Conservation (phyloP, 2,329 filamentous ascomycete species). For the Lecanosticta acicola region DNA sequence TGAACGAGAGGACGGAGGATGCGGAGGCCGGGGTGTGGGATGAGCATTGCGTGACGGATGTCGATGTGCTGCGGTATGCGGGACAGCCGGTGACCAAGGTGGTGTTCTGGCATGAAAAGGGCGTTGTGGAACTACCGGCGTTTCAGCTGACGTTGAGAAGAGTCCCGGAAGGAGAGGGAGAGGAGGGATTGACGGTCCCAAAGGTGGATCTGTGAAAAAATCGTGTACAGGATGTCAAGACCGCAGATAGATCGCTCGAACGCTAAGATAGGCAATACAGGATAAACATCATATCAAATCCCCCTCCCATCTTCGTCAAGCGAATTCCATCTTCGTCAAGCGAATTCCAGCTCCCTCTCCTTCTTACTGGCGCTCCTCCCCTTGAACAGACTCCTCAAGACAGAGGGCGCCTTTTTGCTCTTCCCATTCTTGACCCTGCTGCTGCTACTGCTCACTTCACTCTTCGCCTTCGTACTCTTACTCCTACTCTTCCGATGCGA, state of each 20-base stretch:
- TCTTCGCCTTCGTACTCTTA: slow-evolving; percentile 27
- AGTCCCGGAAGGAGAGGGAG: not conserved
- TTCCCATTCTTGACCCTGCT: slow-evolving; percentile 15
- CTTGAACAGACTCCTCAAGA: slow-evolving; percentile 40
- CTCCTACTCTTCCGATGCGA: slow-evolving; percentile 29
- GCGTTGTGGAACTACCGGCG: slow-evolving; percentile 24
- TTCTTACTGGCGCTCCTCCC: slow-evolving; percentile 11
- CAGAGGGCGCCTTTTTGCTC: slow-evolving; percentile 38
- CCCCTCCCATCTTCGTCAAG: not conserved
- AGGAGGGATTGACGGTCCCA: slow-evolving; percentile 6
- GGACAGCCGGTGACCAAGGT: slow-evolving; percentile 27
- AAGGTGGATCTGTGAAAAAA: slow-evolving; percentile 5
- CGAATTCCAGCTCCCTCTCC: slow-evolving; percentile 7
- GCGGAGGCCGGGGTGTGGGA: slow-evolving; percentile 14
- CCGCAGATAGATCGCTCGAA: slow-evolving; percentile 3
- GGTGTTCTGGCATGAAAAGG: slow-evolving; percentile 25
- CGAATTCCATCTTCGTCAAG: slow-evolving; percentile 4
- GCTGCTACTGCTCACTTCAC: slow-evolving; percentile 18
- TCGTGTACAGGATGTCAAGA: too few relatives aligned
- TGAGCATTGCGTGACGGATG: slow-evolving; percentile 24
- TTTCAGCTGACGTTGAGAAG: slow-evolving; percentile 22
- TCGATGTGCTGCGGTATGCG: slow-evolving; percentile 24
- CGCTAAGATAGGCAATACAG: slow-evolving; percentile 5
- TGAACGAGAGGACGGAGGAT: slow-evolving; percentile 12
- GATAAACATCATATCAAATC: not conserved